Percentiles rank a stretch among this genome's conserved stretches.
Evolutionary conservation across 176 grass and related monocot species (phyloP).

Genomic region (Pontederia paniculata): DNA sequence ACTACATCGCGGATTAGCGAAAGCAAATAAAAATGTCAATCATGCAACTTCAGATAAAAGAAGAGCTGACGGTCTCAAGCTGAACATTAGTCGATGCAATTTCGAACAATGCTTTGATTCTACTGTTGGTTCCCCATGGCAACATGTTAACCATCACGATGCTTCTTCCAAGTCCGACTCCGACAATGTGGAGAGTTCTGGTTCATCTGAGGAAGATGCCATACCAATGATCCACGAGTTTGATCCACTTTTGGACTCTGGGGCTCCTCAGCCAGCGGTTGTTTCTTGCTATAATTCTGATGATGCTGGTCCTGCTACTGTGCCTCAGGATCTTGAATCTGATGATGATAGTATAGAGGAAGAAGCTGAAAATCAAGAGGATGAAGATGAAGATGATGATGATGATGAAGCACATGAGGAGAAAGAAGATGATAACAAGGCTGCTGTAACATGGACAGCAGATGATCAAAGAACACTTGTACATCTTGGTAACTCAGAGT

Average conservation of each 20-base stretch:
- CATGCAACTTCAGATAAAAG: not conserved
- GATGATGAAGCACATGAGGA: constrained; percentile 6
- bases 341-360: constrained; percentile 25
- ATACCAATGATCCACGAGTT: constrained; percentile 81
- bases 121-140: constrained; percentile 48
- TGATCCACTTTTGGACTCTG: constrained; percentile 32
- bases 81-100: constrained; percentile 6
- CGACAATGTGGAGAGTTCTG: constrained; percentile 55
- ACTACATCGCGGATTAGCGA: no score
- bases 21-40: not conserved
- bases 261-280: constrained; percentile 7
- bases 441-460: constrained; percentile 17
- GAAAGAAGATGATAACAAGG: constrained; percentile 16
- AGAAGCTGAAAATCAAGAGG: constrained; percentile 10
- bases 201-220: constrained; percentile 68
- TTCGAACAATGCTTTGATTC: constrained; percentile 30
- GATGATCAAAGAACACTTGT: constrained; percentile 20
- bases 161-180: constrained; percentile 66
- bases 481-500: constrained; percentile 22
- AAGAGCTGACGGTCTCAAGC: constrained; percentile 8
- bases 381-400: constrained; percentile 21
- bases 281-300: constrained; percentile 41
- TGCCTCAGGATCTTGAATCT: constrained; percentile 3
- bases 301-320: constrained; percentile 26
- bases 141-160: constrained; percentile 39